phyloP scores from a whole-genome alignment of 768 basidiomycete species.

The Postia placenta region DNA sequence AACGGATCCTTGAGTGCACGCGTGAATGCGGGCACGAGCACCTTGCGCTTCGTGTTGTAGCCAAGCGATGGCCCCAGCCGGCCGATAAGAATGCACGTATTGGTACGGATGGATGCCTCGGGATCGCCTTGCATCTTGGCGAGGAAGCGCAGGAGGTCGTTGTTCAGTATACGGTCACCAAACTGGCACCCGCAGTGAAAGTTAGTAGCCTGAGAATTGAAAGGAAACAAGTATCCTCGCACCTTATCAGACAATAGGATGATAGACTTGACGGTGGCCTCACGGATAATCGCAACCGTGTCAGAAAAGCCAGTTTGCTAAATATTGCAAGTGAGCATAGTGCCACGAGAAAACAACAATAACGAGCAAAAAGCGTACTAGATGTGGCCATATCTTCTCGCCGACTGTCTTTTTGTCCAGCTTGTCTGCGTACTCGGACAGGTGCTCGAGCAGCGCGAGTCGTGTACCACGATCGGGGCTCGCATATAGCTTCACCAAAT shows the following conservation, averaged over 20 bases:
- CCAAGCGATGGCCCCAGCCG: conserved; percentile 82
- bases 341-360: background rate
- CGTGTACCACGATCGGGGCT: conserved; percentile 91
- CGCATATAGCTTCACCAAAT: conserved; percentile 78
- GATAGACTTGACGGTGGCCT: conserved; percentile 88
- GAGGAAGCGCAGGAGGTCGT: conserved; percentile 88
- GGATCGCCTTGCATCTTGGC: conserved; percentile 90
- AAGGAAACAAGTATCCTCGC: background rate
- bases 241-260: conserved; percentile 84
- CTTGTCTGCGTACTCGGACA: conserved; percentile 80
- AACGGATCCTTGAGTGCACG: conserved; percentile 87
- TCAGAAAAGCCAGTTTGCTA: conserved; percentile 96
- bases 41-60: conserved; percentile 87
- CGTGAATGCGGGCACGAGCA: conserved; percentile 93
- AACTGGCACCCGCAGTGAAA: conserved; percentile 41
- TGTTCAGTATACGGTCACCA: conserved; percentile 88
- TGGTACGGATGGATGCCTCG: conserved; percentile 94
- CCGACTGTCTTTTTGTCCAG: conserved; percentile 80
- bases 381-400: conserved; percentile 89
- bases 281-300: conserved; percentile 89
- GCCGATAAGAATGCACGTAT: conserved; percentile 94
- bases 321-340: background rate
- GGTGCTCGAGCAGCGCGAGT: conserved; percentile 87
- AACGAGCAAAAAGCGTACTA: conserved; percentile 45
- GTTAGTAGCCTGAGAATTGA: background rate